Percentiles rank a stretch among this genome's conserved stretches.
Evolutionary conservation across 306 rosid genomes (phyloP).

Genomic region (Vigna angularis): DNA sequence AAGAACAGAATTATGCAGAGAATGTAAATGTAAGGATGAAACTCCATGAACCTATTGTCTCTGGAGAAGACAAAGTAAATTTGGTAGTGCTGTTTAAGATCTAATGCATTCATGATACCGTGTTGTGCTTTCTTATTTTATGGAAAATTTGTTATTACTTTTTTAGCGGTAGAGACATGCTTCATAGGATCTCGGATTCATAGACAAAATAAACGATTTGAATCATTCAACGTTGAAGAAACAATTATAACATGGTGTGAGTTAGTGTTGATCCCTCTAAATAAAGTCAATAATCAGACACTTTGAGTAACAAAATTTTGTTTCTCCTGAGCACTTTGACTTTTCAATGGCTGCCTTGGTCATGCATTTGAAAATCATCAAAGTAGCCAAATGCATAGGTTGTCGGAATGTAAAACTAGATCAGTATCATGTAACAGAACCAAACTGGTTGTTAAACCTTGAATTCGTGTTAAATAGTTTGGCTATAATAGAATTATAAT

Average conservation of each 20-base stretch:
- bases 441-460: too few species aligned
- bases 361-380: not conserved
- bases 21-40: not conserved
- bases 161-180: not conserved
- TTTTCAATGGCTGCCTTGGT: not conserved
- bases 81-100: constrained; percentile 13
- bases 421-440: too few species aligned
- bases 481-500: too few species aligned
- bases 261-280: not conserved
- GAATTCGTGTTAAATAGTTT: too few species aligned
- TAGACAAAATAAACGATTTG: not conserved
- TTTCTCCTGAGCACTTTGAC: not conserved
- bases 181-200: not conserved
- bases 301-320: constrained; percentile 4
- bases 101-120: not conserved
- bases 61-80: not conserved
- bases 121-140: not conserved
- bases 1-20: not conserved
- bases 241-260: not conserved
- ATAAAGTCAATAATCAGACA: constrained; percentile 2
- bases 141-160: not conserved
- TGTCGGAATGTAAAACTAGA: too few species aligned
- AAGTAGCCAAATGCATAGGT: not conserved
- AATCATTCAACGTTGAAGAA: constrained; percentile 13
- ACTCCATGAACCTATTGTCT: constrained; percentile 14